These are phyloP conservation scores for Chytriomyces sp. DNA, from an alignment of 192 early-diverging fungal genomes.

Conservation along the genomic window DNA sequence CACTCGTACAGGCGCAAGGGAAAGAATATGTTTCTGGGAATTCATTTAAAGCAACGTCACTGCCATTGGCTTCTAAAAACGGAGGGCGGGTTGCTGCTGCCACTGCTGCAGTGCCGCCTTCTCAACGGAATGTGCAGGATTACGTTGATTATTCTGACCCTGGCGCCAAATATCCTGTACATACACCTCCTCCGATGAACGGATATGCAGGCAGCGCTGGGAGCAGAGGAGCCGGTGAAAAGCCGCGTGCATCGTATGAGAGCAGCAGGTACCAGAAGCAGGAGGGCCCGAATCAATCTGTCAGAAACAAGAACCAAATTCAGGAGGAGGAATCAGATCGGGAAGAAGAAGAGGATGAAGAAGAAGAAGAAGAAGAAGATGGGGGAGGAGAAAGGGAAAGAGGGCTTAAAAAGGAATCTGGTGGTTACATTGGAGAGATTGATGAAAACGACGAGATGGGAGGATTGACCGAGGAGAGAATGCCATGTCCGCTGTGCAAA, in stretches of 20 bases:
- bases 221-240: no score
- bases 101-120: no score
- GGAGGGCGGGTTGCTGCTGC: no score
- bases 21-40: no score
- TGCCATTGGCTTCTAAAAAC: no score
- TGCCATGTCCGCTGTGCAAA: slow-evolving; percentile 51
- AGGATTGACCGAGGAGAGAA: background rate
- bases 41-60: no score
- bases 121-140: background rate
- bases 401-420: background rate
- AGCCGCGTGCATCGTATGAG: no score
- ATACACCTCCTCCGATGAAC: no score
- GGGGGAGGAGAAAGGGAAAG: background rate
- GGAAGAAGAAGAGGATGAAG: background rate
- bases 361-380: background rate
- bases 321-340: background rate
- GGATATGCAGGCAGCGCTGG: no score
- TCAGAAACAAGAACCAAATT: background rate
- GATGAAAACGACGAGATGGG: background rate
- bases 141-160: background rate
- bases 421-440: background rate
- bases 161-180: no score
- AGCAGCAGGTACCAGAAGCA: background rate
- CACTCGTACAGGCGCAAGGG: no score
- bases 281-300: background rate